phyloP scores from a whole-genome alignment of 2,329 filamentous ascomycete genomes.

The Monosporascus ibericus region DNA sequence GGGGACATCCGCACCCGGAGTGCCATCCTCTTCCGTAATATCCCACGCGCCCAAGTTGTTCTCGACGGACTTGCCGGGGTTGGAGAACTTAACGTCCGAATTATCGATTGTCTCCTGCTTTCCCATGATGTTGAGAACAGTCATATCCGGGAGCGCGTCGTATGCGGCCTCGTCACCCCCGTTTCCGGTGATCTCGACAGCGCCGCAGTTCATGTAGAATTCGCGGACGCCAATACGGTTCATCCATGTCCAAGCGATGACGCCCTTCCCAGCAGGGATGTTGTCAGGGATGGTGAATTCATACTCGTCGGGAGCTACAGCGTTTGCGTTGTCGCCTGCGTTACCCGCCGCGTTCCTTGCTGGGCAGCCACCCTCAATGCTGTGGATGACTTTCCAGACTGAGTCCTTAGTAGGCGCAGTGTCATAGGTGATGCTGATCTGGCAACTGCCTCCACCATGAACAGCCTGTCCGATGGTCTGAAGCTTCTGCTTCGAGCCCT shows the following conservation, averaged over 20 bases:
- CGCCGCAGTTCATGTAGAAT: slow-evolving; percentile 96
- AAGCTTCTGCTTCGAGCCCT: slow-evolving; percentile 58
- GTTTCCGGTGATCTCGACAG: slow-evolving; percentile 56
- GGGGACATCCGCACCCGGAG: slow-evolving; percentile 14
- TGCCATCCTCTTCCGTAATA: slow-evolving; percentile 23
- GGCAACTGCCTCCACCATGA: slow-evolving; percentile 90
- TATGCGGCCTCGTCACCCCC: slow-evolving; percentile 47
- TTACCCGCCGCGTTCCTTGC: slow-evolving; percentile 53
- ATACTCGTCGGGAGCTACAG: slow-evolving; percentile 50
- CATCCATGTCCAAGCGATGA: slow-evolving; percentile 90
- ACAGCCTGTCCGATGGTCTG: slow-evolving; percentile 65
- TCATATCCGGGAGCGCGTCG: slow-evolving; percentile 64
- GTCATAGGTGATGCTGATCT: slow-evolving; percentile 81
- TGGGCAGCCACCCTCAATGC: slow-evolving; percentile 80
- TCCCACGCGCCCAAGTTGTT: slow-evolving; percentile 31
- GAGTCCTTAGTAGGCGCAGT: slow-evolving; percentile 57
- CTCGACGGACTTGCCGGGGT: slow-evolving; percentile 56
- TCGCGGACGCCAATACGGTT: slow-evolving; percentile 91
- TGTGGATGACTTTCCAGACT: slow-evolving; percentile 85
- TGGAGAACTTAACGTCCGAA: no score
- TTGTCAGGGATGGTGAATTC: slow-evolving; percentile 65
- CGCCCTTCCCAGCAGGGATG: slow-evolving; percentile 70
- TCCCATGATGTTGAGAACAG: slow-evolving; percentile 76
- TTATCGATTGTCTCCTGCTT: no score
- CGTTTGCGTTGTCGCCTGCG: slow-evolving; percentile 39